phyloP scores from a whole-genome alignment of 2,329 filamentous ascomycete genomes.

The Ophiocordyceps robertsii region DNA sequence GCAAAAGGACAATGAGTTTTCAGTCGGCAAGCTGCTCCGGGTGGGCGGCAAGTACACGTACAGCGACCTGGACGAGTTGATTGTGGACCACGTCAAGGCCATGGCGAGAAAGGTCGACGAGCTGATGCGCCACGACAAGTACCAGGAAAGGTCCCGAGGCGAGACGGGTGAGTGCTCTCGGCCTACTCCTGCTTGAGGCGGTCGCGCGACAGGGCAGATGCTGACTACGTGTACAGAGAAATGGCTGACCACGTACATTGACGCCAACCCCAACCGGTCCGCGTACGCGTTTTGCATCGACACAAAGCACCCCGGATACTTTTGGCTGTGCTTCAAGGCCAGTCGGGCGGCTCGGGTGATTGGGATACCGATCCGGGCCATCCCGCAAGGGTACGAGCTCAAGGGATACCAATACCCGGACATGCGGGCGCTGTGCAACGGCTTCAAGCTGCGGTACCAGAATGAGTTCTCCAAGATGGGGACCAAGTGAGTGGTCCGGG shows the following conservation, averaged over 20 bases:
- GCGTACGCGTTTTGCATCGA: conserved; percentile 96
- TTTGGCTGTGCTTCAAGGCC: conserved; percentile 92
- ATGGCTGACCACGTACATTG: conserved; percentile 92
- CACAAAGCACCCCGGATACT: conserved; percentile 83
- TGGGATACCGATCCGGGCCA: conserved; percentile 76
- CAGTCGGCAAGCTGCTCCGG: conserved; percentile 72
- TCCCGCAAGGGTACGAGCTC: conserved; percentile 87
- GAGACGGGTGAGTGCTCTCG: conserved; percentile 60
- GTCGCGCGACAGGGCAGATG: not conserved
- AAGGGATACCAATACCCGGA: conserved; percentile 83
- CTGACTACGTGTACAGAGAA: conserved; percentile 46
- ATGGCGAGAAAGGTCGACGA: conserved; percentile 98
- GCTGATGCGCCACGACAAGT: conserved; percentile 90
- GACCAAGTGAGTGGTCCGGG: conserved; percentile 9
- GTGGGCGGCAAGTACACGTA: conserved; percentile 85
- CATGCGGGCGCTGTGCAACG: conserved; percentile 90
- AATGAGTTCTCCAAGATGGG: conserved; percentile 52
- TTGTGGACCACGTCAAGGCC: conserved; percentile 91
- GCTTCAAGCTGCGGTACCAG: conserved; percentile 76
- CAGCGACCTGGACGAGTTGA: conserved; percentile 91
- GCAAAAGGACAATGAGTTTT: conserved; percentile 94
- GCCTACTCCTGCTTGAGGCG: not conserved
- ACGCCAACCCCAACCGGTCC: conserved; percentile 86
- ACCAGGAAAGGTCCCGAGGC: conserved; percentile 64
- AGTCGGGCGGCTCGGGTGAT: conserved; percentile 60